phyloP scores from a whole-genome alignment of 1,139 yeast genomes.

The Candida mesenterica region DNA sequence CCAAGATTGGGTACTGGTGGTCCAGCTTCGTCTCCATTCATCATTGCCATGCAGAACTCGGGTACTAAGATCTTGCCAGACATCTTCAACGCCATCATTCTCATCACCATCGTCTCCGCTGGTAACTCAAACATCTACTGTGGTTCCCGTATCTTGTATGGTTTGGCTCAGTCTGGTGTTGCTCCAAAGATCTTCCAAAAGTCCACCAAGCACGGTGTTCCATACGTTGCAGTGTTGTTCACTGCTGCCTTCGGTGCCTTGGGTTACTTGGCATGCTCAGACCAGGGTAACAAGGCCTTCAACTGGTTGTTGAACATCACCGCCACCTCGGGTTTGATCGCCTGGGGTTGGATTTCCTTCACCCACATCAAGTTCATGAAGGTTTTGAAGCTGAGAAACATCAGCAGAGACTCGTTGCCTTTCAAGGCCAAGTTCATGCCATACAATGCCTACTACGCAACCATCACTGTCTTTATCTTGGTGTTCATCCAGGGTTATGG shows the following conservation, averaged over 20 bases:
- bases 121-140: constrained; percentile 81
- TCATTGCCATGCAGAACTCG: constrained; percentile 60
- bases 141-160: constrained; percentile 71
- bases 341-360: constrained; percentile 68
- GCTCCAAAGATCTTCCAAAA: constrained; percentile 57
- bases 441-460: constrained; percentile 58
- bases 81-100: constrained; percentile 73
- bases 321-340: constrained; percentile 71
- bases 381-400: constrained; percentile 52
- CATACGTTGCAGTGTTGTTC: constrained; percentile 54
- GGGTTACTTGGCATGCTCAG: constrained; percentile 64
- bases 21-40: constrained; percentile 52
- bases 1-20: constrained; percentile 31
- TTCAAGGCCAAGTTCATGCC: constrained; percentile 70
- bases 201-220: constrained; percentile 66
- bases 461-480: constrained; percentile 49
- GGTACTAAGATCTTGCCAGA: constrained; percentile 70
- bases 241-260: constrained; percentile 63
- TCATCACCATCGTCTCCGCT: constrained; percentile 69
- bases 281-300: constrained; percentile 68
- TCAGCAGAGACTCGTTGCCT: constrained; percentile 64
- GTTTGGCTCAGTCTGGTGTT: constrained; percentile 58
- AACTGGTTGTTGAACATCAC: constrained; percentile 81
- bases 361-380: constrained; percentile 69
- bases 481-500: constrained; percentile 70